Evolutionary conservation across 495 filamentous ascomycete genomes (phyloP), one percentile per base, ranked within the genome.

Genomic region (Xylaria acuta): DNA sequence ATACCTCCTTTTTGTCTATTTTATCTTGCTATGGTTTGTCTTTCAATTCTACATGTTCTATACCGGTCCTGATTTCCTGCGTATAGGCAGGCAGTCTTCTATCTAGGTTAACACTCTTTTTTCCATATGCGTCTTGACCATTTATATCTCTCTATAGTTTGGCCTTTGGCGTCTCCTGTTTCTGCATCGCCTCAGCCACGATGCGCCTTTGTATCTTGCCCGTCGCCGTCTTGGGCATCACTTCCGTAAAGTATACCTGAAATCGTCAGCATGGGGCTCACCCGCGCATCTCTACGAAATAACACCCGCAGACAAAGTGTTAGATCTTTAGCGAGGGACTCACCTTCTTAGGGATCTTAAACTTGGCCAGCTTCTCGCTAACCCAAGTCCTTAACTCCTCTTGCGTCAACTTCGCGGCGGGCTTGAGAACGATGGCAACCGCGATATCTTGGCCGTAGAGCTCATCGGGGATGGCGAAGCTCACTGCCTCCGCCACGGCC

Each of bases 201-300:
- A 93, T 91, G 41, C 92, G 86, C 67, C 93, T 82, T 81, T 95
- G 93, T 65, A 95, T 90, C 84, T 95, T 97, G 36, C 93, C 93
- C 9, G 93, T 97, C n/a, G 93, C 92, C 30, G 93, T 97, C 84
- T 95, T 95, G 45, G 93, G 93, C 88, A 96, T 95, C 69, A 89
- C 81, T 66, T 92, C 85, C 7, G 91, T 93, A 73, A 94, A 93
- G 81, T 90, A 95, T 34, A 95, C 83, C 90, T 92, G 74, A 63
- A 49, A 73, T 20, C 45, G 51, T 74, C 9, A 69, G 54, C 30
- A 67, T 34, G 27, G 20, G n/a, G 27, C 18, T 47, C 43, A 54
- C 56, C 41, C 25, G 36, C 22, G 34, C 7, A 22, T 25, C 30
- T 53, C 34, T 25, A 38, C 18, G 27, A 45, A 27, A 53, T 60